These are phyloP conservation scores for Aureobasidium sp. DNA, from an alignment of 2,329 filamentous ascomycete species.

Conservation along the genomic window DNA sequence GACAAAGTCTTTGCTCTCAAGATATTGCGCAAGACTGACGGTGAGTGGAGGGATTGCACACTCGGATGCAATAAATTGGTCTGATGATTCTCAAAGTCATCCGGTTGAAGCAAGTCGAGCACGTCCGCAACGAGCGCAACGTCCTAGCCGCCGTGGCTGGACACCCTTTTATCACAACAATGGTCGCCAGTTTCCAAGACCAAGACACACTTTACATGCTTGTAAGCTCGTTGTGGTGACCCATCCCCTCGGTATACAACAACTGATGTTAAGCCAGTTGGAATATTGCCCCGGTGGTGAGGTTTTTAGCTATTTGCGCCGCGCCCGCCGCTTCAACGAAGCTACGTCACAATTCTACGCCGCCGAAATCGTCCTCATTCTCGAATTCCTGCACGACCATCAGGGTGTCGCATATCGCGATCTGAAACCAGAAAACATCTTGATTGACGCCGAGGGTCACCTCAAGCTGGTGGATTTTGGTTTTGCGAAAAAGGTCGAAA, in stretches of 20 bases:
- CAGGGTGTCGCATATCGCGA: slow-evolving; percentile 77
- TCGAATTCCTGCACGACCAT: slow-evolving; percentile 73
- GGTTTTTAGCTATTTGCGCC: slow-evolving; percentile 74
- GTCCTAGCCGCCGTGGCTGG: slow-evolving; percentile 71
- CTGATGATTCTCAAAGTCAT: slow-evolving; percentile 49
- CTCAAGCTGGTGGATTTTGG: slow-evolving; percentile 81
- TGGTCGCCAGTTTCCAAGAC: slow-evolving; percentile 74
- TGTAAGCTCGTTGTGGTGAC: slow-evolving; percentile 31
- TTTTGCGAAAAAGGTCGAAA: slow-evolving; percentile 71
- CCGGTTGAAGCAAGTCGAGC: slow-evolving; percentile 77
- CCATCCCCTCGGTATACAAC: background rate
- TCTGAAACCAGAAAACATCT: slow-evolving; percentile 74
- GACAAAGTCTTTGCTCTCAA: slow-evolving; percentile 73
- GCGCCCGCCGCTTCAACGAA: slow-evolving; percentile 72
- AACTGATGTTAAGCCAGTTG: slow-evolving; percentile 38
- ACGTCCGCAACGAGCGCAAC: slow-evolving; percentile 75
- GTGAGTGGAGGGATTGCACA: slow-evolving; percentile 25
- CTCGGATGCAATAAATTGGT: background rate
- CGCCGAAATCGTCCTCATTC: slow-evolving; percentile 73
- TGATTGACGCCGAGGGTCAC: slow-evolving; percentile 70
- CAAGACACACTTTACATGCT: slow-evolving; percentile 73
- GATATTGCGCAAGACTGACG: slow-evolving; percentile 59
- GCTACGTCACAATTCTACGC: slow-evolving; percentile 73
- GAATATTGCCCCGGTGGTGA: slow-evolving; percentile 80
- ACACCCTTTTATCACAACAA: slow-evolving; percentile 75